Conservation (phyloP, 2,329 filamentous ascomycete species). For the Alternaria conjuncta region DNA sequence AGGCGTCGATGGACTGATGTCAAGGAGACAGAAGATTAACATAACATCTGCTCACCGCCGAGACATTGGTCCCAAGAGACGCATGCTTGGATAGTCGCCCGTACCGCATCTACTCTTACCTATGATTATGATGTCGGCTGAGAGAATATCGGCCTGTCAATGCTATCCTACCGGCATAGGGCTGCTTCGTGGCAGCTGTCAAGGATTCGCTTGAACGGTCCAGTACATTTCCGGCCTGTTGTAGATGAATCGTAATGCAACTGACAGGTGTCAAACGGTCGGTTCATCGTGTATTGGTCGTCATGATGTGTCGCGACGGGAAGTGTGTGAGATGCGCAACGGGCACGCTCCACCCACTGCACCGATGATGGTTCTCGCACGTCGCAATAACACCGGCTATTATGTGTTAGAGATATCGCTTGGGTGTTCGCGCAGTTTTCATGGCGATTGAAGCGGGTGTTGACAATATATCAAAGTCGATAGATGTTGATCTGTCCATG, state of each 20-base stretch:
- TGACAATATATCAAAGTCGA: neutral
- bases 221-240: conserved; percentile 23
- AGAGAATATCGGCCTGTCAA: conserved; percentile 27
- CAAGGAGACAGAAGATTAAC: conserved; percentile 22
- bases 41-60: conserved; percentile 19
- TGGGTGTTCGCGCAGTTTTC: neutral
- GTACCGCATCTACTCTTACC: conserved; percentile 32
- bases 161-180: conserved; percentile 37
- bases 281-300: conserved; percentile 26
- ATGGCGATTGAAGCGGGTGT: neutral
- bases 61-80: neutral
- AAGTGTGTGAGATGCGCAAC: conserved; percentile 41
- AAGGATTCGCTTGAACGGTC: conserved; percentile 29
- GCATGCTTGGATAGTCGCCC: conserved; percentile 27
- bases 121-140: conserved; percentile 13
- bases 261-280: conserved; percentile 19
- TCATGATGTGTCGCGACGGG: conserved; percentile 30
- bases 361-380: conserved; percentile 13
- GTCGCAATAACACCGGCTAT: conserved; percentile 22
- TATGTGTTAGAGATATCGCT: neutral
- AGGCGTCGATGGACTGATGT: neutral
- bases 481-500: neutral
- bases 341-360: conserved; percentile 31
- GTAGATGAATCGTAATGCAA: conserved; percentile 26
- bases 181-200: conserved; percentile 19